Evolutionary conservation across 2,329 filamentous ascomycete species (phyloP), one percentile per base, ranked within the genome.

Genomic region (Penicillium concentricum): DNA sequence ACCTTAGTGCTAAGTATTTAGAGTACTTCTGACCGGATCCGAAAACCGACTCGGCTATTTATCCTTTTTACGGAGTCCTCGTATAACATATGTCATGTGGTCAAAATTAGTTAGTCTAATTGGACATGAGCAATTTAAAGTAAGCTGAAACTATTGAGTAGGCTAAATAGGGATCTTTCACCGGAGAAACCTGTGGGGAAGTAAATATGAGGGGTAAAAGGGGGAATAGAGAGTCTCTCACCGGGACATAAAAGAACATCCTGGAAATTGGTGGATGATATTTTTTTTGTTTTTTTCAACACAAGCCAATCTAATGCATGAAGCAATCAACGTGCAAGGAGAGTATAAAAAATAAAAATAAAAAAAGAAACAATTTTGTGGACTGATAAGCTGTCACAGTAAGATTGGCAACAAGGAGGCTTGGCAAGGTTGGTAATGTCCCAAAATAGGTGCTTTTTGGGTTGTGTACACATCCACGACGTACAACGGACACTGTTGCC

Each of bases 181-280:
- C 60, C 62, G 60, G 41, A 24, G 44, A 52, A 45, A 34, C 26
- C 35, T 62, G 63, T 56, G 60, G 61, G 57, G 61, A 53, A 55
- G 26, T 34, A 26, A 50, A 28, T 43, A 55, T 45, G 39, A 53
- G 48, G 59, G 58, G 58, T 35, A 51, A 43, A 37, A 10, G 43
- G 43, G 26, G 51, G n/a, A 15, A 28, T 22, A 41, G 35, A 7
- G 51, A 47, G 24, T 28, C 32, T 46, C 37, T 54, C 45, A 54
- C 37, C 45, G 45, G 20, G 22, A 47, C 12, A 26, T 28, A 38
- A 24, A 15, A 42, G 28, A 24, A 35, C 15, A 26, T 28, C 45
- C 18, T 22, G 16, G 20, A 10, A n/a, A 32, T 48, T 41, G 51
- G 51, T 48, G 51, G 51, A 28, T 15, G 43, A 26, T 46, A n/a